These are phyloP conservation scores for Cryptomeria japonica DNA, from an alignment of 75 land plant species.

Conservation along the genomic window DNA sequence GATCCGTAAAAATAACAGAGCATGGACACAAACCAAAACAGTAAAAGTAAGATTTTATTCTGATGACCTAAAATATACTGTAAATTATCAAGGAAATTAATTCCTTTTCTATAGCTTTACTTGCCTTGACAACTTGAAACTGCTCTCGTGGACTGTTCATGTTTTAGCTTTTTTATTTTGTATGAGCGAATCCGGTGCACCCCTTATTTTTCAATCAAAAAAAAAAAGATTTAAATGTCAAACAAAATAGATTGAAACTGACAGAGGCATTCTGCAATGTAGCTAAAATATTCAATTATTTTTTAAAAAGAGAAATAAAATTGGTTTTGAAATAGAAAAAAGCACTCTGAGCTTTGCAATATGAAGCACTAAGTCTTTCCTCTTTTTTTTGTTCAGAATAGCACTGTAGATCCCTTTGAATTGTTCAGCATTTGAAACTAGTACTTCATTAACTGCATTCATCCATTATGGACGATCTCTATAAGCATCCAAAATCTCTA, in stretches of 20 bases:
- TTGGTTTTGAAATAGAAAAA: not conserved
- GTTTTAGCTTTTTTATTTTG: not conserved
- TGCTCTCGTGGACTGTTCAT: not conserved
- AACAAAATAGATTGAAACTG: not conserved
- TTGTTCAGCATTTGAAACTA: not conserved
- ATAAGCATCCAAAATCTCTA: not conserved
- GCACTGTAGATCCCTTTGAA: not conserved
- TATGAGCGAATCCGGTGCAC: no score
- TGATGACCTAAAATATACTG: not conserved
- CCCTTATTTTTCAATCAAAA: no score
- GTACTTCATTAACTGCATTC: not conserved
- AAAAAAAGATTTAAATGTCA: no score
- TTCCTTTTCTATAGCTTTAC: not conserved
- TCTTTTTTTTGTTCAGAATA: not conserved
- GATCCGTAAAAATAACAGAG: not conserved
- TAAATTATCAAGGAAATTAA: no score
- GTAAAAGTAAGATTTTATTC: no score
- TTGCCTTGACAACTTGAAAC: not conserved
- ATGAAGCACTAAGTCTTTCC: not conserved
- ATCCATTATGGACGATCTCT: not conserved
- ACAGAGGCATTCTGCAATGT: not conserved
- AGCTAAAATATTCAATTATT: not conserved
- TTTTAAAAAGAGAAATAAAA: not conserved
- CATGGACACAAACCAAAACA: not conserved
- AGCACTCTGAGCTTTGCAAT: not conserved